A percentile compares a stretch with the other conserved stretches of the same genome.
phyloP scores from a whole-genome alignment of 257 asterid genomes.

The Capsicum baccatum region DNA sequence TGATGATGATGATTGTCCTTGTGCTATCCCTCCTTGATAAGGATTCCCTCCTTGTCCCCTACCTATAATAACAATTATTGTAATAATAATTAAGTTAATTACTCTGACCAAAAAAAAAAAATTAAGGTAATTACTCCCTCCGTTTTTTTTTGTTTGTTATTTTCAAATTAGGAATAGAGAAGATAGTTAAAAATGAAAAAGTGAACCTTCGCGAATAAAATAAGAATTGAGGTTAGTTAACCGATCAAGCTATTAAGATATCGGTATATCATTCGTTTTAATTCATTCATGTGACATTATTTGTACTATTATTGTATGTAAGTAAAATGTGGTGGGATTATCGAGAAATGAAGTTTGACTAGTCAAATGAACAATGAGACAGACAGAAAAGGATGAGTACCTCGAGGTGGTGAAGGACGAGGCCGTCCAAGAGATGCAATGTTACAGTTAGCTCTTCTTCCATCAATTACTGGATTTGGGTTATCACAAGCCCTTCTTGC shows the following conservation, averaged over 20 bases:
- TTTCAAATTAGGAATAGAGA: not conserved
- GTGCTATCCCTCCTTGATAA: constrained; percentile 65
- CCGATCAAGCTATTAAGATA: not conserved
- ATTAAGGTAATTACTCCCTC: not conserved
- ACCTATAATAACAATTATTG: constrained; percentile 40
- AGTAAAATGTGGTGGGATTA: not conserved
- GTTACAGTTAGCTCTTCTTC: constrained; percentile 92
- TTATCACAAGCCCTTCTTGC: constrained; percentile 79
- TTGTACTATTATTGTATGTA: not conserved
- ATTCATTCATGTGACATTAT: not conserved
- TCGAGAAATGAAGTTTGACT: not conserved
- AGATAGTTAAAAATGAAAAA: no score
- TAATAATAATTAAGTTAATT: constrained; percentile 13
- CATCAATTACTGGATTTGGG: constrained; percentile 91
- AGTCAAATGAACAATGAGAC: not conserved
- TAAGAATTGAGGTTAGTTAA: no score
- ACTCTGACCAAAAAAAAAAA: not conserved
- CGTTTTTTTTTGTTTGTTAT: not conserved
- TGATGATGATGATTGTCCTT: constrained; percentile 56
- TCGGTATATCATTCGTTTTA: not conserved
- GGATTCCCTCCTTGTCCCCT: constrained; percentile 63
- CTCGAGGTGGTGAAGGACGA: constrained; percentile 83
- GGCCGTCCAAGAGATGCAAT: constrained; percentile 95
- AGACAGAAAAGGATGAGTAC: constrained; percentile 33
- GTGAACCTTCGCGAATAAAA: no score